Evolutionary conservation across 257 asterid species (phyloP).

Genomic region (Solanum chilense): DNA sequence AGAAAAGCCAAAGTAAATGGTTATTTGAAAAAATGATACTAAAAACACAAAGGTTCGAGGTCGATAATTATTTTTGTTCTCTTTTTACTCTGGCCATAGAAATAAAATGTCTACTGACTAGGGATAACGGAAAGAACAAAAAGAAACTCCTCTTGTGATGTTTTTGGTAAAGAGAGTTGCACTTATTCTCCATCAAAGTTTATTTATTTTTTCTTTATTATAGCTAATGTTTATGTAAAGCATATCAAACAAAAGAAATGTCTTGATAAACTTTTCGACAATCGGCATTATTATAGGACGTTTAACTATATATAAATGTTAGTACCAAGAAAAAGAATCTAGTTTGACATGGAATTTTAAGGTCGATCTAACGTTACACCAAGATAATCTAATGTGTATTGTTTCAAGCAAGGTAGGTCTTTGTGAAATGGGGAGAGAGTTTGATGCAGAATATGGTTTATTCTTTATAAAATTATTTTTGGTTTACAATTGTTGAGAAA

Average conservation of each 20-base stretch:
- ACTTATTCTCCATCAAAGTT: neutral
- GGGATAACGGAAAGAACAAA: neutral
- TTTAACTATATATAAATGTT: neutral
- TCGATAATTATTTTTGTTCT: neutral
- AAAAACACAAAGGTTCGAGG: neutral
- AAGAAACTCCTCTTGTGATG: neutral
- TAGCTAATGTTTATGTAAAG: neutral
- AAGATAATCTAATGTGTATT: neutral
- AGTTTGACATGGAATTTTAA: neutral
- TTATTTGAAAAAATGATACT: neutral
- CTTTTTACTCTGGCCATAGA: neutral
- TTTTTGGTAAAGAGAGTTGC: neutral
- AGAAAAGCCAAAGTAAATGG: neutral
- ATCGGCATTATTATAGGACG: neutral
- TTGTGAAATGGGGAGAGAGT: neutral
- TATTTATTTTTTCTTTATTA: neutral
- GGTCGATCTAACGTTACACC: neutral
- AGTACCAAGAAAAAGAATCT: neutral
- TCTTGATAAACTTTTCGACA: neutral
- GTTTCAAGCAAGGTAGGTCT: neutral
- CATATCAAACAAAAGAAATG: neutral
- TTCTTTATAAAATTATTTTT: neutral
- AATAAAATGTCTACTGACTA: neutral
- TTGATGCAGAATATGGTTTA: neutral
- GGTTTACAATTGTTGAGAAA: neutral